Conservation (phyloP, 768 basidiomycete genomes). For the Mycena floridula region DNA sequence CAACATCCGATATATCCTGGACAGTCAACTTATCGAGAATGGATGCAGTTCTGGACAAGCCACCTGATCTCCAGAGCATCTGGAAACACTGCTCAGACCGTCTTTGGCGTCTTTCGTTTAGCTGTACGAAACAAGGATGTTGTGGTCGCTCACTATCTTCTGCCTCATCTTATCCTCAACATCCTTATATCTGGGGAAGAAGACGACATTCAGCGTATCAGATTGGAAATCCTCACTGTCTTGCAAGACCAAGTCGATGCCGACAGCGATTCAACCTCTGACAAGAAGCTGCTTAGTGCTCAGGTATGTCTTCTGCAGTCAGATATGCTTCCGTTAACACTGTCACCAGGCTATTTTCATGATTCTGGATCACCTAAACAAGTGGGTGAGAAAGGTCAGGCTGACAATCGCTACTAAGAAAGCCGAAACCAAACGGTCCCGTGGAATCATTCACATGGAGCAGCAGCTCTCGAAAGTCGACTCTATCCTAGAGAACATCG, state of each 20-base stretch:
- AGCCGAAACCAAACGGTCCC: constrained; percentile 42
- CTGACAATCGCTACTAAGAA: constrained; percentile 52
- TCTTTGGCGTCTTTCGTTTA: constrained; percentile 77
- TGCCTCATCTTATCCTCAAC: constrained; percentile 89
- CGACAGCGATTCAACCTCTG: constrained; percentile 49
- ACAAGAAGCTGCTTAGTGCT: constrained; percentile 89
- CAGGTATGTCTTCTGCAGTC: constrained; percentile 50
- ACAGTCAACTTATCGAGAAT: constrained; percentile 85
- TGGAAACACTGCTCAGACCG: constrained; percentile 47
- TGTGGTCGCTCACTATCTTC: constrained; percentile 83
- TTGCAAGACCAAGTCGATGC: constrained; percentile 80
- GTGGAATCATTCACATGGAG: constrained; percentile 35
- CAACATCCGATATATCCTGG: constrained; percentile 75
- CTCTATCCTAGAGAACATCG: constrained; percentile 75
- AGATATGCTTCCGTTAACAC: constrained; percentile 1
- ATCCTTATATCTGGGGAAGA: constrained; percentile 73
- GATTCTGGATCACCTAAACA: constrained; percentile 90
- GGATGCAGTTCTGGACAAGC: constrained; percentile 87
- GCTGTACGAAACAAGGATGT: constrained; percentile 86
- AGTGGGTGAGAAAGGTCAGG: constrained; percentile 76
- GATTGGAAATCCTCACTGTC: constrained; percentile 71
- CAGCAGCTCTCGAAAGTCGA: constrained; percentile 70
- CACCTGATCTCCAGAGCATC: constrained; percentile 69
- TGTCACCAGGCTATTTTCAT: constrained; percentile 78
- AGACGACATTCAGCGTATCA: constrained; percentile 56